Evolutionary conservation across 1,139 yeast species (phyloP), one percentile per base, ranked within the genome.

Genomic region (Blastobotrys elegans): DNA sequence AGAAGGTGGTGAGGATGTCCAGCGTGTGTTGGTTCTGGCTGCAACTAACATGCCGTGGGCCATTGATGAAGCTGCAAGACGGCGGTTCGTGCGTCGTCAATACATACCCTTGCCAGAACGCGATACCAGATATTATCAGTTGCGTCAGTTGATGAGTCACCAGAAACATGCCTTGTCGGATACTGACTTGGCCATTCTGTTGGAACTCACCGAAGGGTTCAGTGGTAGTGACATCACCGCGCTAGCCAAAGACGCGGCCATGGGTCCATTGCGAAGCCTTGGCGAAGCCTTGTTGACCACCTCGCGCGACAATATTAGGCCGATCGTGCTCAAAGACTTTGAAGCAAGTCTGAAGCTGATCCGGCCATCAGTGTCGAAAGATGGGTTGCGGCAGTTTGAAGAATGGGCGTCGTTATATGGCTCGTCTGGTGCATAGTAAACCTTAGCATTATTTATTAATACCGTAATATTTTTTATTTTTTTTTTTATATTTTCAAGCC

Each of bases 21-120:
- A 80, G 53, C 71, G 97, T 48, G 98, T 92, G 2, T 73, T 92
- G 29, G 96, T 92, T 3, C 71, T 92, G 35, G 98, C 97, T 0
- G 98, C 98, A 1, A 92, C 99, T 0, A 92, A 92, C 64, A 68
- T 92, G 55, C 99, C 99, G 0, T 92, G 99, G 99, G 84, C 89
- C 2, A 90, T 92, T 53, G 99, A 92, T 67, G 98, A 94, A 64
- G 98, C 98, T 2, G 99, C 98, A 0, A 73, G 98, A 60, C 77
- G 98, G 64, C 76, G 98, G 57, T 92, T 92, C 69, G 96, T 87
- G 4, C 76, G 96, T 55, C 73, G 97, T 48, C 97, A 89, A 63
- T 90, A 92, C 65, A 92, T 92, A 48, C 98, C 98, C 2, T 71
- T 92, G 48, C 98, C 98, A 0, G 98, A 92, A 64, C 76, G 74